Evolutionary conservation across 768 basidiomycete genomes (phyloP), one percentile per base, ranked within the genome.

Genomic region (Termitomyces sp.): DNA sequence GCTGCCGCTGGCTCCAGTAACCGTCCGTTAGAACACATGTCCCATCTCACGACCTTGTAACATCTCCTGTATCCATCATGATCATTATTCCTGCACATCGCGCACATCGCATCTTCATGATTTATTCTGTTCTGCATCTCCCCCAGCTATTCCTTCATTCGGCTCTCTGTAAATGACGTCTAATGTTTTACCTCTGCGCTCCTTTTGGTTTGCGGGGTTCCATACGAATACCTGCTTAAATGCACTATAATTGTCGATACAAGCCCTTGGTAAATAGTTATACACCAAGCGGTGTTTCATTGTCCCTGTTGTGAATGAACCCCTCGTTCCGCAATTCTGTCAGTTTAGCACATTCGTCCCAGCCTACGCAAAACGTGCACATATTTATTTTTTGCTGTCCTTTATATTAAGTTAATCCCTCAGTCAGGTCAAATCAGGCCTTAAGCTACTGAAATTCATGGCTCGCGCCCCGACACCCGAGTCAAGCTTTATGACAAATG

Each of bases 1-100:
- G 60, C 63, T 23, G 55, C 59, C 27, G 63, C 63, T 21, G 67
- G 67, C 52, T 54, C 62, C 42, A 53, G 53, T 19, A 63, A 40
- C 17, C 59, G 52, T 34, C 48, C 25, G 50, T n/a, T 65, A 62
- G 52, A 49, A 42, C 29, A 6, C 47, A 9, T 21, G 11, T 17
- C 47, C 16, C 25, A 19, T 32, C 2, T 17, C 38, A 17, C 27
- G 35, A 49, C 34, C 37, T 23, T 44, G 54, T 56, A 54, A 44
- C 38, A 57, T 29, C 23, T 25, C 23, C 17, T 45, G 52, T 53
- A 57, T 56, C 27, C 31, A 21, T 19, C n/a, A n/a, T n/a, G n/a
- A 12, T 46, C 45, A 46, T 35, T 25, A 19, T 45, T 40, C 16
- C 21, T 9, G 23, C 43, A 37, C 23, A 29, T 29, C 23, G 35